Evolutionary conservation across 306 rosid genomes (phyloP).

Genomic region (Delonix regia): DNA sequence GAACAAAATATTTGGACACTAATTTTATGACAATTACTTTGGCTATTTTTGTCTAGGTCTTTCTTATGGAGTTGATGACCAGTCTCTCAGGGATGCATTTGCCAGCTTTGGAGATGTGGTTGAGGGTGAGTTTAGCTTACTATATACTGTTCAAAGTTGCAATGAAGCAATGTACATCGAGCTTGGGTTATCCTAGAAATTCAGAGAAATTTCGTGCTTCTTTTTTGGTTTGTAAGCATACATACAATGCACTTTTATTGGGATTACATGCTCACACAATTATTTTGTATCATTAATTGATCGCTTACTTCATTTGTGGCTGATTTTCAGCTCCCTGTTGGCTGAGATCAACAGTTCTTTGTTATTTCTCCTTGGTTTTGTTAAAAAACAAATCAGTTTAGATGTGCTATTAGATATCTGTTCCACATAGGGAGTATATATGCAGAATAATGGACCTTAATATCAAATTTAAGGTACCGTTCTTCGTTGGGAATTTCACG

Average conservation of each 20-base stretch:
- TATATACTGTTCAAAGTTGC: not conserved
- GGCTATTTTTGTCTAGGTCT: slow-evolving; percentile 51
- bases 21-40: not conserved
- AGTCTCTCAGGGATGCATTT: slow-evolving; percentile 78
- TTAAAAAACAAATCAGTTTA: not conserved
- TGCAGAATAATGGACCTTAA: not conserved
- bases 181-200: not conserved
- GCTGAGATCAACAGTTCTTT: not conserved
- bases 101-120: slow-evolving; percentile 65
- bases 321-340: not conserved
- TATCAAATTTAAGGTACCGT: not conserved
- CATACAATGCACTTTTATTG: not conserved
- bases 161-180: not conserved
- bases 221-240: not conserved
- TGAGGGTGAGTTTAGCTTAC: slow-evolving; percentile 62
- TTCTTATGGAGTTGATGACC: slow-evolving; percentile 71
- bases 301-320: not conserved
- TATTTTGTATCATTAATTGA: not conserved
- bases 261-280: not conserved
- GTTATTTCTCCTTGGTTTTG: not conserved
- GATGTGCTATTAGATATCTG: not conserved
- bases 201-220: not conserved
- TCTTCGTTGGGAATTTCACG: not conserved
- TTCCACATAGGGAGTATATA: not conserved
- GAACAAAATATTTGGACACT: not conserved